Base-by-base conservation (phyloP, 352 stramenopile genomes). In the Plasmopara halstedii region DNA sequence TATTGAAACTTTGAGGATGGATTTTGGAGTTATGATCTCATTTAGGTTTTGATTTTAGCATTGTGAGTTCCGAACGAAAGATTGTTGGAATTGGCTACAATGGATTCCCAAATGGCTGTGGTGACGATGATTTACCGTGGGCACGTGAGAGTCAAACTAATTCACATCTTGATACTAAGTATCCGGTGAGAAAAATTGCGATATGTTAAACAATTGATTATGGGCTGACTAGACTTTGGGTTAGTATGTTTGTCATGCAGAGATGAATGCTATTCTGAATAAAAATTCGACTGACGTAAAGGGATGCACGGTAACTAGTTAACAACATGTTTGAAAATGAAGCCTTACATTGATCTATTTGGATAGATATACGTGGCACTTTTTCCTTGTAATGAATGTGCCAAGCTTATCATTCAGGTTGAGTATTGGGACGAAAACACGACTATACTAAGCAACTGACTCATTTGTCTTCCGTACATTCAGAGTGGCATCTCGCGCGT, bases 81-180 rank as follows among this genome's bases (percentile, higher is more conserved):
- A 99, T 99, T 49, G 89, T 99, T 22, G 96, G 93, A 15, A 97
- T 99, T 42, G 95, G 96, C 18, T 99, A 99, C 79, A 99, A 99
- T 63, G 96, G 96, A 8, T 99, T 99, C 46, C 96, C 96, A 10
- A 83, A 94, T 38, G 93, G 94, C 31, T 99, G 95, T 69, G 83
- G 67, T 35, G 95, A 99, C 62, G 89, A 98, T 48, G 64, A 86
- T 2, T 74, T 99, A 29, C 96, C 96, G 26, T 99, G 96, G 96
- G 70, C 74, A 1, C 73, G 88, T 27, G 51, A 85, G 20, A 93
- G 58, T 25, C 45, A 54, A 3, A 74, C 61, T 1, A 70, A 70
- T 27, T 79, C 73, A 25, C 73, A 68, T 0, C 70, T 99, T 37
- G 88, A 98, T 55, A 98, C 95, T 10, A 97, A 97, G 56, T 97